These are phyloP conservation scores for Aspergillus tamarii DNA, from an alignment of 2,329 filamentous ascomycete genomes.

Conservation along the genomic window DNA sequence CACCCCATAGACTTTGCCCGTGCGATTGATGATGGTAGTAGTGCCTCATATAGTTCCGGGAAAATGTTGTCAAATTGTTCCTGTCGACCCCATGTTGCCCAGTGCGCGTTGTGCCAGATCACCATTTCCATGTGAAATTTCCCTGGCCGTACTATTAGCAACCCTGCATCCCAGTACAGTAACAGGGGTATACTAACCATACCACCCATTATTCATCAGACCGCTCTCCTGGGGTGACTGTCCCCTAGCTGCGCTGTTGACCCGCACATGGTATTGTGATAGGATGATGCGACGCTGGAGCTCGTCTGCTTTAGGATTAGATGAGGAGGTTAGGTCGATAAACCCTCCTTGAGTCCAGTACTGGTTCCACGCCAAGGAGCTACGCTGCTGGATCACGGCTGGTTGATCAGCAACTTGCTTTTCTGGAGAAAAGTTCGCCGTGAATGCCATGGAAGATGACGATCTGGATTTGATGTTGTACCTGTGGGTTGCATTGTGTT, in stretches of 20 bases:
- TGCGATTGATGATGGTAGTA: constrained; percentile 15
- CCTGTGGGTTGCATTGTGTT: constrained; percentile 10
- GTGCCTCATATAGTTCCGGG: constrained; percentile 13
- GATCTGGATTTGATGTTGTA: constrained; percentile 6
- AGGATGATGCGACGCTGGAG: constrained; percentile 21
- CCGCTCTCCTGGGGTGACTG: constrained; percentile 22
- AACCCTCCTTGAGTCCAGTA: constrained; percentile 20
- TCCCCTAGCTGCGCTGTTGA: constrained; percentile 18
- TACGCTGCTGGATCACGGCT: background rate
- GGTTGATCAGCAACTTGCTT: background rate
- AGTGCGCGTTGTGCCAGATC: constrained; percentile 22
- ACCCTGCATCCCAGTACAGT: background rate
- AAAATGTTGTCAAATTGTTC: constrained; percentile 18
- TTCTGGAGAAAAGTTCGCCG: constrained; percentile 12
- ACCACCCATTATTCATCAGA: constrained; percentile 24
- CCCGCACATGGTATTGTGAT: constrained; percentile 20
- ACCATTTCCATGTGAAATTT: constrained; percentile 26
- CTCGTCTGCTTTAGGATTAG: constrained; percentile 17
- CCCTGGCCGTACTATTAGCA: background rate
- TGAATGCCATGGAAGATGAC: constrained; percentile 9
- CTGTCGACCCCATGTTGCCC: constrained; percentile 21
- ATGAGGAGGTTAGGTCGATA: constrained; percentile 15
- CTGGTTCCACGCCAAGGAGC: constrained; percentile 10
- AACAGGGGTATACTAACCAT: constrained; percentile 9
- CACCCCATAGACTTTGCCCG: constrained; percentile 18